Evolutionary conservation across 805 yeast species (phyloP).

Genomic region (Candida ortonii): DNA sequence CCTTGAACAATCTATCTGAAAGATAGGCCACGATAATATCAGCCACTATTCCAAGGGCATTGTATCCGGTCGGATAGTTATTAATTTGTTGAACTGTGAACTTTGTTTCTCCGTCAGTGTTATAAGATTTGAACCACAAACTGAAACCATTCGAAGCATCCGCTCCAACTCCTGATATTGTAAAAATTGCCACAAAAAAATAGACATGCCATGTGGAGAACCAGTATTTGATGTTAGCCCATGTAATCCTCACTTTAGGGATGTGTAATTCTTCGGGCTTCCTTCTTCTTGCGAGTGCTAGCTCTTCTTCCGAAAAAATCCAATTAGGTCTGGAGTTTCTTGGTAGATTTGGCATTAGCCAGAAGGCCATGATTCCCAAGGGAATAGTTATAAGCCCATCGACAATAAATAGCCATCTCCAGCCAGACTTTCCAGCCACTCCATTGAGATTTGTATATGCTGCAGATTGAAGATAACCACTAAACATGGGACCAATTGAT

Average conservation of each 20-base stretch:
- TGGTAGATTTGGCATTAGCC: conserved; percentile 54
- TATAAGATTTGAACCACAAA: conserved; percentile 54
- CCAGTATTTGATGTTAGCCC: conserved; percentile 1
- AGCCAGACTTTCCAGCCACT: conserved; percentile 48
- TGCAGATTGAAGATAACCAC: conserved; percentile 59
- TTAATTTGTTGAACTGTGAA: conserved; percentile 40
- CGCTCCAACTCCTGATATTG: conserved; percentile 59
- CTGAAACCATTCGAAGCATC: conserved; percentile 52
- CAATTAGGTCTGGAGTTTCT: not conserved
- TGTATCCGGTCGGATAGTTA: conserved; percentile 53
- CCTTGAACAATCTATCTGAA: conserved; percentile 13
- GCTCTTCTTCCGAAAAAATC: conserved; percentile 1
- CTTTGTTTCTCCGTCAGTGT: conserved; percentile 24
- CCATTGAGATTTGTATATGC: conserved; percentile 46
- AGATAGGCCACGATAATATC: conserved; percentile 9
- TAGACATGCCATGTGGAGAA: conserved; percentile 58
- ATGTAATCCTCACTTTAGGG: conserved; percentile 21
- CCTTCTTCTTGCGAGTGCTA: conserved; percentile 2
- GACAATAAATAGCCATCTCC: conserved; percentile 69
- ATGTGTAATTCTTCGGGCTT: conserved; percentile 37
- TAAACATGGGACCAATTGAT: conserved; percentile 54
- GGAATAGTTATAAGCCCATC: conserved; percentile 57
- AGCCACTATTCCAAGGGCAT: conserved; percentile 37
- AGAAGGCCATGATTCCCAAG: conserved; percentile 53
- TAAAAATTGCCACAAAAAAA: conserved; percentile 46